Conservation (phyloP, 2,329 filamentous ascomycete genomes). For the Pleoardoris graminearum region DNA sequence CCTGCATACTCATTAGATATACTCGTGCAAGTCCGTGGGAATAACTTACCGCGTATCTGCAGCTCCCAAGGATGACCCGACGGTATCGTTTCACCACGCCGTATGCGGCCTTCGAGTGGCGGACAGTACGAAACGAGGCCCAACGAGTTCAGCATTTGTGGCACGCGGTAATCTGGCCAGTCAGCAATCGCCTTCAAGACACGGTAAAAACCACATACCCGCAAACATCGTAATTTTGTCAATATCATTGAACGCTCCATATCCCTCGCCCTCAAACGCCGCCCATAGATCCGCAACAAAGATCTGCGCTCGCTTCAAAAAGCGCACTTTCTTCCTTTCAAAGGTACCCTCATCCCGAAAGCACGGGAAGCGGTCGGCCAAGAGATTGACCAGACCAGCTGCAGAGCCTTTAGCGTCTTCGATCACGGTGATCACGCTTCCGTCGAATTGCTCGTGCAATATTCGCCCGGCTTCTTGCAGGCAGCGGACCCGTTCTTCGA, state of each 20-base stretch:
- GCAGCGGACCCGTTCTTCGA: constrained; percentile 75
- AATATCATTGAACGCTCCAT: constrained; percentile 85
- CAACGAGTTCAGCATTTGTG: constrained; percentile 84
- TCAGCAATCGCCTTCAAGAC: background rate
- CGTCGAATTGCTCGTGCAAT: constrained; percentile 77
- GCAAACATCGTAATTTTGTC: constrained; percentile 98
- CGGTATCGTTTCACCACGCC: constrained; percentile 65
- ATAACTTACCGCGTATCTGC: constrained; percentile 73
- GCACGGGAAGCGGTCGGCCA: constrained; percentile 79
- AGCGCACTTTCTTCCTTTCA: constrained; percentile 73
- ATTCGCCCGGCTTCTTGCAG: constrained; percentile 81
- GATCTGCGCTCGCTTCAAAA: constrained; percentile 95
- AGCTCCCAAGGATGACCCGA: constrained; percentile 79
- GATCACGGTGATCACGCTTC: constrained; percentile 74
- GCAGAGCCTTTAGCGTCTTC: constrained; percentile 76
- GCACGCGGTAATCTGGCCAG: constrained; percentile 80
- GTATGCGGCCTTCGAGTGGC: constrained; percentile 71
- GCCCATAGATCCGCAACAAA: constrained; percentile 96
- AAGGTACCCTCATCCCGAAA: constrained; percentile 82
- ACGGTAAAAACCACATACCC: constrained; percentile 43
- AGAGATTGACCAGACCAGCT: constrained; percentile 79
- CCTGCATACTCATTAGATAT: constrained; percentile 51
- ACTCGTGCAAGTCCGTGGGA: background rate
- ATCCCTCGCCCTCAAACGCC: constrained; percentile 80
- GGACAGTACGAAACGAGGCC: constrained; percentile 86